Evolutionary conservation across 2,329 filamentous ascomycete species (phyloP).

Genomic region (Fusarium musae): DNA sequence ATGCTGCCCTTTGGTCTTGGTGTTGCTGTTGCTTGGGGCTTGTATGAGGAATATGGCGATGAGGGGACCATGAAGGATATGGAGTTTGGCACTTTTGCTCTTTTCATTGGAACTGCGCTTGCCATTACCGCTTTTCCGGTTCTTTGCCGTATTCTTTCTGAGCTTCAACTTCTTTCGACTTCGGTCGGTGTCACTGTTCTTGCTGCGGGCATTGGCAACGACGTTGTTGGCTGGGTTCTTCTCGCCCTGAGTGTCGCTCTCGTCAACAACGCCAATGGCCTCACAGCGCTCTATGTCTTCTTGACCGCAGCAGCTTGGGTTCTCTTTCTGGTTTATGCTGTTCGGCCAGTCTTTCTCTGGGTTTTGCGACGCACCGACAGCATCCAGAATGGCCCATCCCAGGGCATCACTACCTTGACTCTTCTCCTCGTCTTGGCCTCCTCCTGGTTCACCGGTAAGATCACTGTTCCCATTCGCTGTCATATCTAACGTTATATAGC

Average conservation of each 20-base stretch:
- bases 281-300: conserved; percentile 87
- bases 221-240: conserved; percentile 81
- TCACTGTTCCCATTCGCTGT: fast-evolving
- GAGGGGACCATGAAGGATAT: conserved; percentile 55
- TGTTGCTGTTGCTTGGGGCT: conserved; percentile 80
- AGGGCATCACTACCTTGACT: conserved; percentile 84
- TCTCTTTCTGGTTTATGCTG: conserved; percentile 76
- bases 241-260: conserved; percentile 92
- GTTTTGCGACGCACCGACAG: conserved; percentile 78
- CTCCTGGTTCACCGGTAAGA: conserved; percentile 79
- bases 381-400: conserved; percentile 87
- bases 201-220: conserved; percentile 91
- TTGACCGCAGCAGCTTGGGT: conserved; percentile 80
- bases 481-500: conserved; percentile 13
- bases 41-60: conserved; percentile 77
- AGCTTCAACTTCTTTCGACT: conserved; percentile 85
- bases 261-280: conserved; percentile 85
- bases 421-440: conserved; percentile 81
- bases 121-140: conserved; percentile 94
- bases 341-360: conserved; percentile 81
- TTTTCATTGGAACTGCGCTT: conserved; percentile 92
- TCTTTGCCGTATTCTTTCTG: conserved; percentile 90
- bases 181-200: conserved; percentile 89
- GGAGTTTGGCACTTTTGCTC: conserved; percentile 65
- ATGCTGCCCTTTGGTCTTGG: conserved; percentile 84